Evolutionary conservation across 441 rosid genomes (phyloP), one percentile per base, ranked within the genome.

Genomic region (Adansonia rubrostipa): DNA sequence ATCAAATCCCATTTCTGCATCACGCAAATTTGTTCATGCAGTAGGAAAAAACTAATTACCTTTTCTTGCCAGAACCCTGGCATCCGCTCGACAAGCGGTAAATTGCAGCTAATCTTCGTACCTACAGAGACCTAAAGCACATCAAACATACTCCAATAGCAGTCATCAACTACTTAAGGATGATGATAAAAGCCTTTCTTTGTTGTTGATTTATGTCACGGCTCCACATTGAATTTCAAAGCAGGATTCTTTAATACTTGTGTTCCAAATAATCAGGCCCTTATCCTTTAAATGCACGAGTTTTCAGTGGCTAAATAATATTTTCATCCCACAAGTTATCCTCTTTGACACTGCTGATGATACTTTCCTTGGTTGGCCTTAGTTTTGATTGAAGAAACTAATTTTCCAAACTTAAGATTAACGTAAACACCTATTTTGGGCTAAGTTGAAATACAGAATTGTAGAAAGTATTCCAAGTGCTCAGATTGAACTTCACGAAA

Each of bases 31-130:
- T 40, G 20, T 61, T 17, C 65, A 77, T 42, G 71, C 71, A 66
- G 10, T 42, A 58, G 13, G 28, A 42, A 71, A 42, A 66, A 15
- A 51, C 47, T 71, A 45, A 58, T 33, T 17, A 92, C 95, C 96
- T 87, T 88, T 89, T 92, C 97, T 94, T 94, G 62, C 98, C 94
- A 72, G 91, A 89, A 82, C 95, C 92, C 77, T 84, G 92, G 84
- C 87, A 79, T 68, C 87, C 81, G 77, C 93, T 88, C 42, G 79
- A 63, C 86, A 94, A 79, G 44, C 83, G 85, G 80, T 96, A 94
- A 51, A 92, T 87, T 78, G 92, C 87, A 42, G 99, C 97, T 82
- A 94, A 82, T 67, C 90, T 81, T 83, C 86, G 90, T 48, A 90
- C 87, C 97, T 90, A 70, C 65, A 48, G 72, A 70, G 67, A 44